Conservation (phyloP, 768 basidiomycete genomes). For the Peribolospora kevripleyi region DNA sequence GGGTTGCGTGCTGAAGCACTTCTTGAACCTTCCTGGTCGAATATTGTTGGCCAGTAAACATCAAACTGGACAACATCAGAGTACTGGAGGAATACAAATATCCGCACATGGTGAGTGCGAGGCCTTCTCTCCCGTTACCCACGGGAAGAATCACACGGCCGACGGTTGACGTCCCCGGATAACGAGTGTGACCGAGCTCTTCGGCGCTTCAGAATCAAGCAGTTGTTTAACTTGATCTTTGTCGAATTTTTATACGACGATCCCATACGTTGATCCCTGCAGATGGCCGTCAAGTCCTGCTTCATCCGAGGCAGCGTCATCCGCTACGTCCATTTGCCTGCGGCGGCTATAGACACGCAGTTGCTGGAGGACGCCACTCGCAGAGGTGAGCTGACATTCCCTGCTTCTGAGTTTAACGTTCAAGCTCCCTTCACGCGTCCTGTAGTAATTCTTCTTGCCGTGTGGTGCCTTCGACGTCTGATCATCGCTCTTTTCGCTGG, state of each 20-base stretch:
- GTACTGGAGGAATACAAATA: conserved; percentile 78
- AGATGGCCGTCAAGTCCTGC: conserved; percentile 99
- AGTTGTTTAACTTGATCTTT: not conserved
- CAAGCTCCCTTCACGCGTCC: too few relatives aligned
- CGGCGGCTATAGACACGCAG: conserved; percentile 82
- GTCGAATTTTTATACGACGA: not conserved
- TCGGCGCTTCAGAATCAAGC: not conserved
- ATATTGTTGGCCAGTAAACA: conserved; percentile 34
- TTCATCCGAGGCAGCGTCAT: conserved; percentile 97
- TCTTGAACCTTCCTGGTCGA: conserved; percentile 13
- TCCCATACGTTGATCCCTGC: not conserved
- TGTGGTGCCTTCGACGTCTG: too few relatives aligned
- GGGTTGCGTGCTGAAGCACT: not conserved
- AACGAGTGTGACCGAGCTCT: not conserved
- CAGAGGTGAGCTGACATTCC: conserved; percentile 35
- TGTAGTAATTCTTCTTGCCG: too few relatives aligned
- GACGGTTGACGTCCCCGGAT: not conserved
- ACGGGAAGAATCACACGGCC: not conserved
- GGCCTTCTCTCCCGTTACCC: not conserved
- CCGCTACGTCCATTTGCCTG: conserved; percentile 82
- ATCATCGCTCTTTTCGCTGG: too few relatives aligned
- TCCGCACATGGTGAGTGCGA: conserved; percentile 71
- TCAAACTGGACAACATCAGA: conserved; percentile 77
- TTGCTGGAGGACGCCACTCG: conserved; percentile 87
- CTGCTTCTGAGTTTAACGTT: too few relatives aligned